These are phyloP conservation scores for Hyaloscypha bicolor DNA, from an alignment of 495 filamentous ascomycete species.

Conservation along the genomic window DNA sequence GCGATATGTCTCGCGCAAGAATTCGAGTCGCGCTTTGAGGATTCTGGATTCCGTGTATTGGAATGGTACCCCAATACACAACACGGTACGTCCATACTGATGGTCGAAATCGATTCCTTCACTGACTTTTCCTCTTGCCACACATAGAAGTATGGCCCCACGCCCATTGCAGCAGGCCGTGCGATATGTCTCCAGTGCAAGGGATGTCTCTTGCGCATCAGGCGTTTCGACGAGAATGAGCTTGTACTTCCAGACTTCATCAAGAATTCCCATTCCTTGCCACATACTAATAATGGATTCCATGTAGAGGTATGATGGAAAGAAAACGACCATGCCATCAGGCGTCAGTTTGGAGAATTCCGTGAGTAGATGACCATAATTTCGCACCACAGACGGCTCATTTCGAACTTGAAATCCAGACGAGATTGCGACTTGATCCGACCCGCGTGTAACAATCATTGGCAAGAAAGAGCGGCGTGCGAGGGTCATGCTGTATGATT, in stretches of 20 bases:
- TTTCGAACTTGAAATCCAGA: constrained; percentile 93
- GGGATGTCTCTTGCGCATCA: constrained; percentile 93
- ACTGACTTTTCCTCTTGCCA: constrained; percentile 94
- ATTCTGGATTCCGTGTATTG: constrained; percentile 99
- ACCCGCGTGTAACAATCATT: constrained; percentile 95
- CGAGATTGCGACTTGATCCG: constrained; percentile 88
- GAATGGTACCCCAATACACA: constrained; percentile 97
- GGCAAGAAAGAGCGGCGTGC: constrained; percentile 94
- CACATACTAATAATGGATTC: constrained; percentile 98
- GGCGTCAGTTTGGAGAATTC: constrained; percentile 95
- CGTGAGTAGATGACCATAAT: constrained; percentile 89
- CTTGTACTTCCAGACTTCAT: constrained; percentile 99
- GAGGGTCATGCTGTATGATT: constrained; percentile 97
- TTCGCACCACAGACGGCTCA: constrained; percentile 90
- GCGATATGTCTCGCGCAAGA: constrained; percentile 93
- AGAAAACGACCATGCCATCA: constrained; percentile 98
- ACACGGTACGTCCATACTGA: constrained; percentile 94
- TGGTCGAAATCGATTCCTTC: constrained; percentile 99
- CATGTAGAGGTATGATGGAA: constrained; percentile 99
- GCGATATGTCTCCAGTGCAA: constrained; percentile 95
- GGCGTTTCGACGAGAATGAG: constrained; percentile 97
- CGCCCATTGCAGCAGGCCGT: constrained; percentile 97
- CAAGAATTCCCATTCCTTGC: constrained; percentile 96
- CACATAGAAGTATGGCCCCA: constrained; percentile 89
- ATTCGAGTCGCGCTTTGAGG: constrained; percentile 93